A percentile compares a stretch with the other conserved stretches of the same genome.
phyloP scores from a whole-genome alignment of 2,329 filamentous ascomycete species.

The Knoxdaviesia proteae region DNA sequence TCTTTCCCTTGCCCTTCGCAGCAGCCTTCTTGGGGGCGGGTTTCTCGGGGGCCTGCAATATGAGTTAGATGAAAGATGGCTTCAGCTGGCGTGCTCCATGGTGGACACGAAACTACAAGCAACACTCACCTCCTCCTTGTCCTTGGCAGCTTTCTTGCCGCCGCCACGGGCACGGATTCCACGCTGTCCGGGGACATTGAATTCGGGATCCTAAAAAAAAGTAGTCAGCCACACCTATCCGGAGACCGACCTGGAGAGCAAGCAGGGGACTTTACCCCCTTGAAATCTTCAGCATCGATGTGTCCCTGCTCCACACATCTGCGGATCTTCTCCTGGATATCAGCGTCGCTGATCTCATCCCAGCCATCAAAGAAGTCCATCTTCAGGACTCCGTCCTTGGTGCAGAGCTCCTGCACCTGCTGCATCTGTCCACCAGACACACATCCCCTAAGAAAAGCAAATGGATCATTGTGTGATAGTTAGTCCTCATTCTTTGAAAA shows the following conservation, averaged over 20 bases:
- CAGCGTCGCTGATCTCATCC: constrained; percentile 46
- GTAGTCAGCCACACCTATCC: not conserved
- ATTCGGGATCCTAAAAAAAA: constrained; percentile 43
- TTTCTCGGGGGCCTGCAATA: too few species aligned
- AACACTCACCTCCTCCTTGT: constrained; percentile 9
- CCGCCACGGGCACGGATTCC: constrained; percentile 31
- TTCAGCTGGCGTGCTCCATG: too few species aligned
- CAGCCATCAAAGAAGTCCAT: constrained; percentile 58
- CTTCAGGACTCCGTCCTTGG: constrained; percentile 27
- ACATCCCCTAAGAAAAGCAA: constrained; percentile 47
- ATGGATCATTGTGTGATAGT: not conserved
- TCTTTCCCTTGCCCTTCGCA: constrained; percentile 14
- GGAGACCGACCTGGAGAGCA: not conserved
- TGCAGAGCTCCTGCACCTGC: constrained; percentile 39
- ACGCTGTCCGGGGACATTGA: constrained; percentile 46
- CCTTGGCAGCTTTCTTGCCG: constrained; percentile 10
- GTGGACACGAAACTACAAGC: too few species aligned
- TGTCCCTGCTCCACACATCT: constrained; percentile 56
- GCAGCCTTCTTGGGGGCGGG: constrained; percentile 3
- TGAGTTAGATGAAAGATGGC: too few species aligned
- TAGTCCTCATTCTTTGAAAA: not conserved
- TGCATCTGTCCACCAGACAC: constrained; percentile 55
- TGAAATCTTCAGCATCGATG: constrained; percentile 73
- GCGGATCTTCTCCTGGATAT: constrained; percentile 52
- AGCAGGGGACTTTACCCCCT: constrained; percentile 42